Percentiles rank a stretch among this genome's conserved stretches.
Conservation (phyloP, 2,329 filamentous ascomycete species). For the Xylariaceae sp. region DNA sequence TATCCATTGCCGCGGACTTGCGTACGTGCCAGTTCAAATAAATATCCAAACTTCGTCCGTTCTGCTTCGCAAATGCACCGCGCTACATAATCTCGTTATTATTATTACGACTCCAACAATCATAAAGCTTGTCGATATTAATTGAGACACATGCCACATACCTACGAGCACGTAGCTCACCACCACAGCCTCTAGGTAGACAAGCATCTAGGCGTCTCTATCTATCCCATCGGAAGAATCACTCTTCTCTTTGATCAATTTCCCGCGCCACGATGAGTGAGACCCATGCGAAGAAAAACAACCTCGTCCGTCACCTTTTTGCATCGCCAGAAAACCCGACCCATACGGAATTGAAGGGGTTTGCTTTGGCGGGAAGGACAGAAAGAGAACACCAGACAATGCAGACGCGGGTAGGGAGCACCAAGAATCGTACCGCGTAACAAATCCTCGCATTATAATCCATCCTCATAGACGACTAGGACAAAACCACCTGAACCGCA, state of each 20-base stretch:
- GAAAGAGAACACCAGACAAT: constrained; percentile 15
- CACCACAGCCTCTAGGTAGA: not conserved
- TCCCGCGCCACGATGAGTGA: not conserved
- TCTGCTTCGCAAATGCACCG: too few relatives aligned
- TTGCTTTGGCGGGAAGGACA: not conserved
- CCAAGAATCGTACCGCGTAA: constrained; percentile 1
- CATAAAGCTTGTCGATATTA: not conserved
- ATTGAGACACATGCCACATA: not conserved
- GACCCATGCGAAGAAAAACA: not conserved
- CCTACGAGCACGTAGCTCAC: not conserved
- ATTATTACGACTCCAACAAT: not conserved
- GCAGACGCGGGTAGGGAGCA: not conserved
- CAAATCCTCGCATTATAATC: not conserved
- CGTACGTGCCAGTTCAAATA: too few relatives aligned
- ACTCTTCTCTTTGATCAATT: not conserved
- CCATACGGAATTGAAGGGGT: not conserved
- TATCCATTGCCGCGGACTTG: not conserved
- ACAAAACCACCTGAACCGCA: constrained; percentile 4
- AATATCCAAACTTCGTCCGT: too few relatives aligned
- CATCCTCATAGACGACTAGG: not conserved
- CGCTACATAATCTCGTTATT: not conserved
- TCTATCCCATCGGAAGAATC: not conserved
- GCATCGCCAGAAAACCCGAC: not conserved
- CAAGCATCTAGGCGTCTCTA: constrained; percentile 4
- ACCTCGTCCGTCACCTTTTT: not conserved